Evolutionary conservation across 176 grass and related monocot species (phyloP).

Genomic region (Oryza australiensis): DNA sequence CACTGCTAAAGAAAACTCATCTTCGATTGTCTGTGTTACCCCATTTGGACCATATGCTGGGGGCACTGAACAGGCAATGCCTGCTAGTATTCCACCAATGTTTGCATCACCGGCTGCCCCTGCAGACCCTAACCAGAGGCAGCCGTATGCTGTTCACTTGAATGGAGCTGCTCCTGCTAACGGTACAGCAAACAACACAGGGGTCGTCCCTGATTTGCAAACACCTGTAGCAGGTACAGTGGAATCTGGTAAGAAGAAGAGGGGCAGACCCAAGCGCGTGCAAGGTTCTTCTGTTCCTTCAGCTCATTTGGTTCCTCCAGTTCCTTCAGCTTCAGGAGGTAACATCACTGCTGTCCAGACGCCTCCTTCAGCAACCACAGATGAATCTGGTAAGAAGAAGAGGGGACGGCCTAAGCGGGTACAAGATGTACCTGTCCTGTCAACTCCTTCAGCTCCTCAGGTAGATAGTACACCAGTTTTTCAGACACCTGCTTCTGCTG

Average conservation of each 20-base stretch:
- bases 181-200: slow-evolving; percentile 19
- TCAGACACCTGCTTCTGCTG: slow-evolving; percentile 26
- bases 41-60: slow-evolving; percentile 62
- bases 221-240: slow-evolving; percentile 23
- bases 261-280: slow-evolving; percentile 40
- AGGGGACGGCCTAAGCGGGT: slow-evolving; percentile 42
- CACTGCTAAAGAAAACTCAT: slow-evolving; percentile 49
- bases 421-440: slow-evolving; percentile 19
- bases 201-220: slow-evolving; percentile 10
- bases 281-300: slow-evolving; percentile 27
- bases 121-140: slow-evolving; percentile 34
- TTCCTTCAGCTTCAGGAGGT: slow-evolving; percentile 23
- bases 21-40: slow-evolving; percentile 69
- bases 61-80: slow-evolving; percentile 34
- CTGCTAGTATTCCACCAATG: slow-evolving; percentile 44
- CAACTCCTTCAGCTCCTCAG: slow-evolving; percentile 19
- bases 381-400: slow-evolving; percentile 45
- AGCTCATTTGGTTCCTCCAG: slow-evolving; percentile 5
- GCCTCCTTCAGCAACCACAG: slow-evolving; percentile 24
- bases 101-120: slow-evolving; percentile 24
- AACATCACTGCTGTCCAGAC: slow-evolving; percentile 24
- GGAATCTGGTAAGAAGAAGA: slow-evolving; percentile 47
- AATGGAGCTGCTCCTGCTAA: slow-evolving; percentile 42
- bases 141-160: slow-evolving; percentile 11
- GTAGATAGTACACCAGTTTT: slow-evolving; percentile 21